Conservation (phyloP, 495 filamentous ascomycete species). For the Penicillium lagena region DNA sequence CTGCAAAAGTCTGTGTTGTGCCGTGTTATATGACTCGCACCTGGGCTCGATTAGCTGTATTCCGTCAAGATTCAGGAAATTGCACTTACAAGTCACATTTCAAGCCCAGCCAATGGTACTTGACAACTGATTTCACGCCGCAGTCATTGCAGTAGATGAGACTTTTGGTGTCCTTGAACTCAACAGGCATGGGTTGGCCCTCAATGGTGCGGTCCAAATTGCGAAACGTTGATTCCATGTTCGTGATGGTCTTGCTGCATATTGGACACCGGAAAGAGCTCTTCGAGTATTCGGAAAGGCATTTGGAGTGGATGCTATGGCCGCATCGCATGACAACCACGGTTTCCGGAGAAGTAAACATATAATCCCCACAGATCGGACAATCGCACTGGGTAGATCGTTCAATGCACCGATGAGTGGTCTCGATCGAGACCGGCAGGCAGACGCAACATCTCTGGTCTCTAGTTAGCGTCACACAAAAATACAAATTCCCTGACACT, state of each 20-base stretch:
- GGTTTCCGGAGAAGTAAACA: conserved; percentile 85
- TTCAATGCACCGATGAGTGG: conserved; percentile 90
- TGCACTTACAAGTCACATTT: conserved; percentile 68
- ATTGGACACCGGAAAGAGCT: conserved; percentile 90
- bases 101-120: conserved; percentile 91
- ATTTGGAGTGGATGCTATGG: conserved; percentile 87
- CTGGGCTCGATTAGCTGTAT: conserved; percentile 22
- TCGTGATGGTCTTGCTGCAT: conserved; percentile 85
- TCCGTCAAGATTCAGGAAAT: background rate
- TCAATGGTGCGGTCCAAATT: conserved; percentile 82
- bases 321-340: conserved; percentile 96
- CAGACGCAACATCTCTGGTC: conserved; percentile 81
- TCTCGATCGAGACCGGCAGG: conserved; percentile 73
- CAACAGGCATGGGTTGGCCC: conserved; percentile 82
- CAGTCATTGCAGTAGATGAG: conserved; percentile 93
- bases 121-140: conserved; percentile 71
- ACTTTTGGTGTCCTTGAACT: conserved; percentile 74
- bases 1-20: conserved; percentile 58
- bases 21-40: conserved; percentile 81
- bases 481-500: conserved; percentile 6
- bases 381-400: conserved; percentile 92
- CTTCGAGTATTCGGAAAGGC: conserved; percentile 78
- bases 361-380: conserved; percentile 96
- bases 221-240: conserved; percentile 95
- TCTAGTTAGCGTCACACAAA: conserved; percentile 6